Evolutionary conservation across 208 protist species (phyloP).

Genomic region (Strigomonas culicis): DNA sequence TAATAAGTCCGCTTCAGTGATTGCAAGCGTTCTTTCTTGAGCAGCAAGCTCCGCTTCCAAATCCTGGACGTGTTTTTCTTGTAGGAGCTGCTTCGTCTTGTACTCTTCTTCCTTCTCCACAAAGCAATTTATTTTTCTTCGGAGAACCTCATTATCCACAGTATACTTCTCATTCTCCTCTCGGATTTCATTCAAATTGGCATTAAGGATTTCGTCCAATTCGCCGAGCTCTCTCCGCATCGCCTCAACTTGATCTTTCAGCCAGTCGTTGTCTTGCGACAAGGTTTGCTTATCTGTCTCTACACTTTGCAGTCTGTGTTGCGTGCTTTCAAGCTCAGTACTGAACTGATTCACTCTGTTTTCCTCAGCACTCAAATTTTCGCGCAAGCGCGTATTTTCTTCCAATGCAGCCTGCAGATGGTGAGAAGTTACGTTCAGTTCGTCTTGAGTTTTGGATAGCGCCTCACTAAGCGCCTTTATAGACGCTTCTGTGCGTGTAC

Average conservation of each 20-base stretch:
- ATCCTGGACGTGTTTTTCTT: background rate
- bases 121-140: slow-evolving; percentile 15
- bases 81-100: background rate
- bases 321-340: background rate
- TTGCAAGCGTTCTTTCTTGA: slow-evolving; percentile 13
- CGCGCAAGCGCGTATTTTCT: no score
- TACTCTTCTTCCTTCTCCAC: slow-evolving; percentile 15
- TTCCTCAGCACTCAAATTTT: no score
- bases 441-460: no score
- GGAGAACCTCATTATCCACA: slow-evolving; percentile 33
- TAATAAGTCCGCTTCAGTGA: slow-evolving; percentile 2
- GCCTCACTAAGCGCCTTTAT: no score
- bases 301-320: slow-evolving; percentile 3
- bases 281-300: slow-evolving; percentile 7
- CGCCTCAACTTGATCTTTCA: slow-evolving; percentile 57
- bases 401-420: no score
- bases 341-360: no score
- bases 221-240: slow-evolving; percentile 71
- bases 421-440: no score
- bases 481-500: no score
- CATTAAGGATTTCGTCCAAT: slow-evolving; percentile 66
- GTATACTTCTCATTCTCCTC: slow-evolving; percentile 64
- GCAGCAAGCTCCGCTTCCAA: background rate
- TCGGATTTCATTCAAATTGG: slow-evolving; percentile 70
- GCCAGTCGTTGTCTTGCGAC: slow-evolving; percentile 50